Base-by-base conservation (phyloP, 208 protist species). In the Acanthamoeba sp. region DNA sequence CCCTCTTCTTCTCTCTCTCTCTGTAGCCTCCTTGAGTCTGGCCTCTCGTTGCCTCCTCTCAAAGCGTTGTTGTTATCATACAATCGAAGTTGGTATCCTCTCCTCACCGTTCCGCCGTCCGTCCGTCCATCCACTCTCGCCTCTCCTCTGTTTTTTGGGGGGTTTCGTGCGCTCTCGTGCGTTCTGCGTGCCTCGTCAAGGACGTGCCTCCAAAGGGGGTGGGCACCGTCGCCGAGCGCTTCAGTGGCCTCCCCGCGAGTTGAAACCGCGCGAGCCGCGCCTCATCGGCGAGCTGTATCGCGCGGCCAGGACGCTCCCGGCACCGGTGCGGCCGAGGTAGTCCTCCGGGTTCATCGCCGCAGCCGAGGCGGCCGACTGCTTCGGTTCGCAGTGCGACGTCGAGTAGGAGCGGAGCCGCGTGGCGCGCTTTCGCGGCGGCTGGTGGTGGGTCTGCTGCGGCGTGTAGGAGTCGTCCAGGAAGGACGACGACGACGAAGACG, bases 201-300 rank as follows among this genome's bases (percentile, higher is more conserved):
- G 50, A 24, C 22, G 50, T 55, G 50, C 24, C 16, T n/a, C 16
- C 9, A 76, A 20, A 36, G n/a, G 66, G 10, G 18, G 27, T 69
- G 59, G 22, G n/a, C 14, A 32, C 62, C 62, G 24, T 16, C 10
- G n/a, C 29, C 24, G 24, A n/a, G 6, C 29, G 22, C 62, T 34
- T 24, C 9, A 40, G 14, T 40, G n/a, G 34, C 22, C 14, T 12
- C 14, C 9, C 12, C 32, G 66, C 16, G 29, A 32, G n/a, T 34
- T 76, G n/a, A 24, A 76, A 32, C 34, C 34, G 27, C 66, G 66
- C n/a, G 66, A 76, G 66, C 66, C 66, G 34, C 66, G 66, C 1
- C 66, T n/a, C 66, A 76, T 76, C 9, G 66, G 66, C 66, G 66
- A 76, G n/a, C 66, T 76, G 66, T 76, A 76, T 76, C 66, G 66